Evolutionary conservation across 1,139 yeast species (phyloP).

Genomic region (Sugiyamaella paludigena): DNA sequence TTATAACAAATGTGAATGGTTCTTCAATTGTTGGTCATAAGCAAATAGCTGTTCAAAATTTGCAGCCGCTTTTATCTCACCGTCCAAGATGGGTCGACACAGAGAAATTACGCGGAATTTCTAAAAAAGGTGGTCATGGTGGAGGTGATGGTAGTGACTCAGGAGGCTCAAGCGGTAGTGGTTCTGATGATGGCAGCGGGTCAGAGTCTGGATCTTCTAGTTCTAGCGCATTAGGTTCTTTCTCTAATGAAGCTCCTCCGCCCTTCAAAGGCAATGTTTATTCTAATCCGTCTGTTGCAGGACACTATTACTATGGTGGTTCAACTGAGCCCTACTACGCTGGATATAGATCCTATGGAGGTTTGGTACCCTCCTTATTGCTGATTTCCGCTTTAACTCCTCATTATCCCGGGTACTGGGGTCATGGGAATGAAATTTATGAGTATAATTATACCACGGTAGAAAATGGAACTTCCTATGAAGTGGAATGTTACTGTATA

Average conservation of each 20-base stretch:
- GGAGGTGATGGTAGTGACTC: constrained; percentile 7
- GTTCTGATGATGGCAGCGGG: constrained; percentile 9
- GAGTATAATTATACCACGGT: constrained; percentile 25
- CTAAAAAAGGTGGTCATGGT: constrained; percentile 18
- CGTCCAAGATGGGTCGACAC: too few relatives aligned
- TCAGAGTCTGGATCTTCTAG: constrained; percentile 9
- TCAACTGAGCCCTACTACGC: constrained; percentile 25
- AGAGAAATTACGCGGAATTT: too few relatives aligned
- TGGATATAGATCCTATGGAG: constrained; percentile 27
- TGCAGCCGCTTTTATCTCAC: too few relatives aligned
- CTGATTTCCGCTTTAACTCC: constrained; percentile 8
- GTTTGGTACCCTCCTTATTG: constrained; percentile 20
- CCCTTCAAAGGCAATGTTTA: constrained; percentile 1
- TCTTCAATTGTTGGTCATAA: too few relatives aligned
- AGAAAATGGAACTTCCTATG: constrained; percentile 24
- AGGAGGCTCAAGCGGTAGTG: constrained; percentile 13
- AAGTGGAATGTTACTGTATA: constrained; percentile 28
- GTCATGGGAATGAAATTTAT: constrained; percentile 22
- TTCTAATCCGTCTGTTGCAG: constrained; percentile 1
- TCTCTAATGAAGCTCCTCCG: constrained; percentile 4
- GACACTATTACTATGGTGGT: constrained; percentile 26
- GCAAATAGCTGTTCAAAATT: too few relatives aligned
- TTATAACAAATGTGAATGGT: too few relatives aligned
- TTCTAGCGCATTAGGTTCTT: background rate
- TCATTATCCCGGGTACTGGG: constrained; percentile 30